A percentile compares a stretch with the other conserved stretches of the same genome.
These are phyloP conservation scores for Oemleria cerasiformis DNA, from an alignment of 306 rosid species.

Conservation along the genomic window DNA sequence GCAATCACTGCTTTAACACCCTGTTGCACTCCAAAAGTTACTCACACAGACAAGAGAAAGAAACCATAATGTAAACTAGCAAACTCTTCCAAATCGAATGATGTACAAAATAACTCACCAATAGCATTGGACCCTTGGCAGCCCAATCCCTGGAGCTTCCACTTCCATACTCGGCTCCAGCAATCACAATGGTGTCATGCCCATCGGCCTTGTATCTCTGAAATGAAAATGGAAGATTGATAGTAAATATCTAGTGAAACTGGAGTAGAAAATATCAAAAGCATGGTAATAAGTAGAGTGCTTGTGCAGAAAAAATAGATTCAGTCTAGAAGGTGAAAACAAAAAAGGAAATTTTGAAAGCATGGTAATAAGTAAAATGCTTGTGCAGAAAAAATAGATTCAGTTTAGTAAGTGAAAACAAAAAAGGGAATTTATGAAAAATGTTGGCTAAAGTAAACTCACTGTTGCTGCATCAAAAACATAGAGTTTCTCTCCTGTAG, in stretches of 20 bases:
- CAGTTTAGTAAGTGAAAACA: not conserved
- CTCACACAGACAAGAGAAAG: not conserved
- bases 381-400: not conserved
- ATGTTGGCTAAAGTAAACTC: conserved; percentile 32
- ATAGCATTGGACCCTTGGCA: conserved; percentile 96
- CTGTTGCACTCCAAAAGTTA: conserved; percentile 33
- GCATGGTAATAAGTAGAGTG: not conserved
- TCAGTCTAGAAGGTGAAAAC: not conserved
- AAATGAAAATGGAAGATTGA: conserved; percentile 24
- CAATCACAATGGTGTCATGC: conserved; percentile 72
- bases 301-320: not conserved
- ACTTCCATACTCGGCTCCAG: conserved; percentile 93
- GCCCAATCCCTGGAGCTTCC: conserved; percentile 98
- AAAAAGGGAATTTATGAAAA: not conserved
- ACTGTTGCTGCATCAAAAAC: conserved; percentile 85
- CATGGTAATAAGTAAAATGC: not conserved
- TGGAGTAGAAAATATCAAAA: too few relatives aligned
- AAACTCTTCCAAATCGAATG: not conserved
- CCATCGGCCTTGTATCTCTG: conserved; percentile 78
- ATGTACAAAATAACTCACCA: conserved; percentile 45
- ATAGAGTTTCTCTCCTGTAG: conserved; percentile 72
- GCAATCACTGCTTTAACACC: conserved; percentile 95
- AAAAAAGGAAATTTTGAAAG: conserved; percentile 7
- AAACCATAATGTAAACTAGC: conserved; percentile 7
- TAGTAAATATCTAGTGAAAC: conserved; percentile 17